Percentiles rank a stretch among this genome's conserved stretches.
Conservation (phyloP, 257 asterid genomes). For the Striga asiatica region DNA sequence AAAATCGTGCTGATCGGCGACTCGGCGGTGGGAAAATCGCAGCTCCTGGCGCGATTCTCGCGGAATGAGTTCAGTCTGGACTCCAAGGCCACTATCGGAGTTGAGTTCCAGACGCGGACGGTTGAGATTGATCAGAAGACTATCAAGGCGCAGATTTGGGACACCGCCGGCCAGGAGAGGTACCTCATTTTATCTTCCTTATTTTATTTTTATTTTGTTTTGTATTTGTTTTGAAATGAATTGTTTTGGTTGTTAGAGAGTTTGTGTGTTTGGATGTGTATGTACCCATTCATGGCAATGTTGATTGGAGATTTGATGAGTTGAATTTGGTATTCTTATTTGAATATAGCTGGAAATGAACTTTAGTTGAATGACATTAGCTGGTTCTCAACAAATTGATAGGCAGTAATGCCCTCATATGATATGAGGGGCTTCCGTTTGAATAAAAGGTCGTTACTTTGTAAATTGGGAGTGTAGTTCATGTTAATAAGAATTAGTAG, state of each 20-base stretch:
- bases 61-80: constrained; percentile 69
- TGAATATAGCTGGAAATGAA: not conserved
- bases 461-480: too few relatives aligned
- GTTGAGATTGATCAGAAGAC: constrained; percentile 46
- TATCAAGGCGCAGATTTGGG: constrained; percentile 90
- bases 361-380: too few relatives aligned
- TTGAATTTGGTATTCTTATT: not conserved
- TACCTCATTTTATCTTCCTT: not conserved
- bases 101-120: constrained; percentile 73
- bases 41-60: constrained; percentile 59
- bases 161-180: constrained; percentile 90
- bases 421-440: not conserved
- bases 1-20: constrained; percentile 72
- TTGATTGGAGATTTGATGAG: not conserved
- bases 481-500: too few relatives aligned
- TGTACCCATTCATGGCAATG: too few relatives aligned
- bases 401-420: too few relatives aligned
- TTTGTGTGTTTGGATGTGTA: not conserved
- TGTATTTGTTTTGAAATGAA: not conserved
- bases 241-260: not conserved
- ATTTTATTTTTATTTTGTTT: not conserved
- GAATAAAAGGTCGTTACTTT: too few relatives aligned
- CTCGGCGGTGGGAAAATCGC: constrained; percentile 84
- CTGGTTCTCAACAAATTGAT: too few relatives aligned
- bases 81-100: constrained; percentile 75